A percentile compares a stretch with the other conserved stretches of the same genome.
Evolutionary conservation across 1,139 yeast genomes (phyloP).

Genomic region (Suhomyces kunorum): DNA sequence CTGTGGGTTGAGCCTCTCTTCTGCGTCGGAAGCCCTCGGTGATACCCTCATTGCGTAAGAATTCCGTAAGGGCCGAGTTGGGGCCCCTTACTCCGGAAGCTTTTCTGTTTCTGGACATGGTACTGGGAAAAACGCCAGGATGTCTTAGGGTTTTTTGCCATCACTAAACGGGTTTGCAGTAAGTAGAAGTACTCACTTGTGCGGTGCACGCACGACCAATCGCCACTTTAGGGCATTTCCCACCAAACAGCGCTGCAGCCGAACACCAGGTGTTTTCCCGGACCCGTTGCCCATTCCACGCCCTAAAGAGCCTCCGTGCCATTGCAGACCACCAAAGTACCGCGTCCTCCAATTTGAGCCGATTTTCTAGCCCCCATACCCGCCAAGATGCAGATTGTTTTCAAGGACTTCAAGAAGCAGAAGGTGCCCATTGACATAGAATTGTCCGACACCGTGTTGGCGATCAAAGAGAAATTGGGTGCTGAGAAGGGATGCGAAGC

Average conservation of each 20-base stretch:
- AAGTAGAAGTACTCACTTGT: neutral
- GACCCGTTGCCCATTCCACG: neutral
- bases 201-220: constrained; percentile 1
- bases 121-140: neutral
- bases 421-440: constrained; percentile 81
- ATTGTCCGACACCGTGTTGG: constrained; percentile 62
- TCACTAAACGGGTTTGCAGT: neutral
- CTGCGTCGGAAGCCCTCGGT: constrained; percentile 76
- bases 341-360: neutral
- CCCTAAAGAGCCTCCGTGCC: neutral
- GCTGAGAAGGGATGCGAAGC: constrained; percentile 67
- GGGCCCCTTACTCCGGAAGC: constrained; percentile 65
- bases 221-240: constrained; percentile 1
- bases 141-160: neutral
- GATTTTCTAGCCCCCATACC: neutral
- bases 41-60: constrained; percentile 79
- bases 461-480: constrained; percentile 76
- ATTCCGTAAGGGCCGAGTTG: constrained; percentile 76
- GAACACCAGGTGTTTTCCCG: neutral
- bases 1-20: constrained; percentile 30
- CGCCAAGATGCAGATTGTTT: constrained; percentile 67
- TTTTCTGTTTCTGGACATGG: constrained; percentile 28
- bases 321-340: neutral
- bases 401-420: constrained; percentile 92
- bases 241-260: neutral